Base-by-base conservation (phyloP, 2,329 filamentous ascomycete species). In the Microdochium paspali region DNA sequence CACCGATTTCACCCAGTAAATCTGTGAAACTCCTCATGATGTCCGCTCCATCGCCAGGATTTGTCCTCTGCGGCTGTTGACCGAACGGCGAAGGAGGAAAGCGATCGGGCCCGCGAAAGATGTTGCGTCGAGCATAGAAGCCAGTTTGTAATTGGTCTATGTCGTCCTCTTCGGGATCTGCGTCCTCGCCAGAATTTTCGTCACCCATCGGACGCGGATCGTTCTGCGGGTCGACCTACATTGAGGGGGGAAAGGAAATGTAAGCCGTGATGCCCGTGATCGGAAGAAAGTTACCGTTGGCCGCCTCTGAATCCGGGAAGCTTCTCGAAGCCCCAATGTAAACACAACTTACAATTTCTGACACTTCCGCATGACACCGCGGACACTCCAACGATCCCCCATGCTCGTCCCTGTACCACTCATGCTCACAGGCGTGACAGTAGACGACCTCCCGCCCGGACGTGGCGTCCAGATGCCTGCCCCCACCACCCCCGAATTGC, bases 391-490 rank as follows among this genome's bases (percentile, higher is more conserved):
- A 67, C 24, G 76, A 50, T 46, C 40, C 32, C 7, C 68, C 82
- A 54, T 77, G 73, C 53, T 85, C 77, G 50, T 87, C 79, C 50
- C 80, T 73, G 59, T 85, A 87, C 89, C 90, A 97, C 63, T 95
- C 85, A 53, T 85, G 69, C 46, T 76, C 64, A 68, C 93, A 97
- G 50, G 76, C 69, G 66, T 97, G 89, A 66, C 93, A 98, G 65
- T 78, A 94, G 47, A 96, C 84, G 53, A 91, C 79, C 61, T 95
- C 87, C 53, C 80, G 73, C 51, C 67, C 68, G 4, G 63, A 58
- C 21, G 64, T 67, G 53, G 73, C 72, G 60, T 78, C 74, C 49
- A 82, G 70, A 56, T 72, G 74, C 5, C 18, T 35, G 35, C 13
- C 31, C 31, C 31, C 10, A n/a, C 31, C 31, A 7, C 35, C n/a